Percentiles rank a stretch among this genome's conserved stretches.
Conservation (phyloP, 2,329 filamentous ascomycete species). For the Ophiocordyceps camponoti-rufipedis region DNA sequence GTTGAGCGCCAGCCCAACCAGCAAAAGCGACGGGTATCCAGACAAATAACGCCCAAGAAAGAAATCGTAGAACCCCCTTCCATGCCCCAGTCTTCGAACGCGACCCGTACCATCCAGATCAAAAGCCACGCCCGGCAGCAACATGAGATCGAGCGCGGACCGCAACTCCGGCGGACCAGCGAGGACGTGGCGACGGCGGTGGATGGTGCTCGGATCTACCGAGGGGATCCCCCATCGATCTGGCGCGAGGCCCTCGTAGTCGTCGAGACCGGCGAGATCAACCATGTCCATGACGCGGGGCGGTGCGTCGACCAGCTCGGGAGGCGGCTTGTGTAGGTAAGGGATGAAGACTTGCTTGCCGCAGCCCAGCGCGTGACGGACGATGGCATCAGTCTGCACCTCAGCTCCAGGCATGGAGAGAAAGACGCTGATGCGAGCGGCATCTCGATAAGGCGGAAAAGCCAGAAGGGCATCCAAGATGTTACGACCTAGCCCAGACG, state of each 20-base stretch:
- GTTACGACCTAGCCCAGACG: constrained; percentile 32
- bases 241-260: constrained; percentile 58
- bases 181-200: constrained; percentile 52
- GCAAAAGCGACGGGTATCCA: constrained; percentile 21
- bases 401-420: constrained; percentile 84
- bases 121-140: constrained; percentile 89
- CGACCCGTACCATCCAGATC: constrained; percentile 38
- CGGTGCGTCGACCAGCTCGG: constrained; percentile 33
- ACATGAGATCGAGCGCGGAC: constrained; percentile 58
- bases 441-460: constrained; percentile 57
- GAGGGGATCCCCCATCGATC: constrained; percentile 96
- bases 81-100: constrained; percentile 71
- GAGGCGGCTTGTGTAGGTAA: constrained; percentile 52
- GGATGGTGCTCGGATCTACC: constrained; percentile 46
- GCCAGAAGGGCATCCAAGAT: constrained; percentile 47
- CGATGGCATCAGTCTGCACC: constrained; percentile 66
- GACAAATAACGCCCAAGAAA: constrained; percentile 61
- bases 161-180: constrained; percentile 30
- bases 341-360: constrained; percentile 87
- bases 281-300: constrained; percentile 85
- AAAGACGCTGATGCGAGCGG: constrained; percentile 66
- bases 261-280: constrained; percentile 48
- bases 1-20: constrained; percentile 64
- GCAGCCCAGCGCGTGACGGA: constrained; percentile 55
- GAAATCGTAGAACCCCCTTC: constrained; percentile 92